Evolutionary conservation across 768 basidiomycete genomes (phyloP).

Genomic region (Lentinula lateritia): DNA sequence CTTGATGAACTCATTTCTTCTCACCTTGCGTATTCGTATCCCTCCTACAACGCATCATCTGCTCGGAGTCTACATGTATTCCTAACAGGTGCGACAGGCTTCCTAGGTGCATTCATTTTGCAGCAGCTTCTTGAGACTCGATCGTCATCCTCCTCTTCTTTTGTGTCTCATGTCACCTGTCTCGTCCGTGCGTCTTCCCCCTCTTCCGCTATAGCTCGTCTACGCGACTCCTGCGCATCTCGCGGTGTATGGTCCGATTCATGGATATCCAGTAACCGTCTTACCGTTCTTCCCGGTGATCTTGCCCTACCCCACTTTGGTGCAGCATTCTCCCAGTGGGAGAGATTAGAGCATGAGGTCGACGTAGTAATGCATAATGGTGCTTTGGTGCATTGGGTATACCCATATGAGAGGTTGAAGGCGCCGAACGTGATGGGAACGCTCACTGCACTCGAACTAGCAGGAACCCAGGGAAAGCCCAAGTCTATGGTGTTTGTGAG

Average conservation of each 20-base stretch:
- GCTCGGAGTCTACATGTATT: constrained; percentile 68
- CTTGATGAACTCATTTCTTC: constrained; percentile 53
- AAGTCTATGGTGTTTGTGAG: constrained; percentile 90
- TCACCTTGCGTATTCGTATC: constrained; percentile 57
- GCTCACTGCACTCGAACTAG: constrained; percentile 75
- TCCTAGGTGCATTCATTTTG: constrained; percentile 91
- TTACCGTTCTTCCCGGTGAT: constrained; percentile 85
- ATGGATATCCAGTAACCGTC: constrained; percentile 62
- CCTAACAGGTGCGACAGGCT: constrained; percentile 96
- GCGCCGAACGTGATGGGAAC: constrained; percentile 92
- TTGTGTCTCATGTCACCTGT: constrained; percentile 84
- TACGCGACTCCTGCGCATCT: constrained; percentile 68
- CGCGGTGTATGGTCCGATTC: constrained; percentile 85
- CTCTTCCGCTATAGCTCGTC: constrained; percentile 59
- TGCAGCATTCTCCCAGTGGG: constrained; percentile 57
- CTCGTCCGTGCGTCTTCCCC: constrained; percentile 73
- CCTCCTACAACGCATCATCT: constrained; percentile 53
- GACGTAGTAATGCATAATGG: constrained; percentile 93
- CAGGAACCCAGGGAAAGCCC: constrained; percentile 54
- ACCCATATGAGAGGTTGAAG: constrained; percentile 91
- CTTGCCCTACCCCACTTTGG: constrained; percentile 74
- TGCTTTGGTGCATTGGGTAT: constrained; percentile 99
- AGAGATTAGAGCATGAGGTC: constrained; percentile 57
- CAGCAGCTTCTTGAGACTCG: constrained; percentile 64
- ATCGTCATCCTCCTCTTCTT: constrained; percentile 17